Evolutionary conservation across 2,329 filamentous ascomycete species (phyloP).

Genomic region (Cladobotryum protrusum): DNA sequence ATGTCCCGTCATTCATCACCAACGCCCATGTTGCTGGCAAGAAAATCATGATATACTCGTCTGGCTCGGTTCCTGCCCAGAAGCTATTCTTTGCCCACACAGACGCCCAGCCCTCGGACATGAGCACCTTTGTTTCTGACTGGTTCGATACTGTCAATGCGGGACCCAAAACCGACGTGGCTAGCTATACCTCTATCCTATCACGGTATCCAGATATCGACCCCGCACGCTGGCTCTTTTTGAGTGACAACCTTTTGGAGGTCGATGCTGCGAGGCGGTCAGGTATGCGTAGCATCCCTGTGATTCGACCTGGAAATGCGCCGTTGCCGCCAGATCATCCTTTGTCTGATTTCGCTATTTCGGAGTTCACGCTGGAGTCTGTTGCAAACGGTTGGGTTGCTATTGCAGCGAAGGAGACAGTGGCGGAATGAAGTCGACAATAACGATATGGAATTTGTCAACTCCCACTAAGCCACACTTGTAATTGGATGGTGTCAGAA

Average conservation of each 20-base stretch:
- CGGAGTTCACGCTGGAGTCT: constrained; percentile 27
- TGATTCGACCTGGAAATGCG: constrained; percentile 65
- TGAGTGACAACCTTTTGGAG: constrained; percentile 73
- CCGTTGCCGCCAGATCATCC: constrained; percentile 47
- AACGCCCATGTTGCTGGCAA: constrained; percentile 51
- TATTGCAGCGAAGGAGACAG: constrained; percentile 2
- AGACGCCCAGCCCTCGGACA: constrained; percentile 50
- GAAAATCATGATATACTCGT: constrained; percentile 71
- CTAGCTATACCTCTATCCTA: constrained; percentile 63
- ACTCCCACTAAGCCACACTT: too few species aligned
- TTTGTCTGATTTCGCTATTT: constrained; percentile 28
- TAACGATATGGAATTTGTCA: too few species aligned
- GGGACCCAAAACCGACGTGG: constrained; percentile 61
- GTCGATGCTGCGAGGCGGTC: constrained; percentile 56
- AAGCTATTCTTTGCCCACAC: constrained; percentile 71
- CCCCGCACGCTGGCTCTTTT: constrained; percentile 59
- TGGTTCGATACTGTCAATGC: constrained; percentile 81
- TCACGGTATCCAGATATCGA: constrained; percentile 35
- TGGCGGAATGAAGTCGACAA: not conserved
- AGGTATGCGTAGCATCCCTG: constrained; percentile 57
- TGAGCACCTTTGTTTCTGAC: constrained; percentile 52
- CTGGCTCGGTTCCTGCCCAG: constrained; percentile 73
- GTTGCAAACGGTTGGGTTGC: constrained; percentile 3
- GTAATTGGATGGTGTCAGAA: too few species aligned
- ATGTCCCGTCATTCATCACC: constrained; percentile 60